Evolutionary conservation across 2,329 filamentous ascomycete species (phyloP).

Genomic region (Huntiella abstrusa): DNA sequence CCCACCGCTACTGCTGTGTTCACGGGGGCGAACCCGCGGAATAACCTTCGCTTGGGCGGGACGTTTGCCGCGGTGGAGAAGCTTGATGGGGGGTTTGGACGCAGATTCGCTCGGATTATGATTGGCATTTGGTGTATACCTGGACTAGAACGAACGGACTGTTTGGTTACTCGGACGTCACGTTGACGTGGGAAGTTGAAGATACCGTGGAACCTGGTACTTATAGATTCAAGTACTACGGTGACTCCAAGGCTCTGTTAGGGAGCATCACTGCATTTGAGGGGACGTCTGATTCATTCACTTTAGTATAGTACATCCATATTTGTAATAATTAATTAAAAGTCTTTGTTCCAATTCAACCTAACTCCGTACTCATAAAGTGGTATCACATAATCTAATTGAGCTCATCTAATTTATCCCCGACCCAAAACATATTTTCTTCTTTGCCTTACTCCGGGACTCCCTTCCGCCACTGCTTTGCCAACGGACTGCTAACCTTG

Average conservation of each 20-base stretch:
- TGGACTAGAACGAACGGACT: conserved; percentile 58
- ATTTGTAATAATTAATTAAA: not conserved
- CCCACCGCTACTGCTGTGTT: conserved; percentile 48
- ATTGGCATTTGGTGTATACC: conserved; percentile 65
- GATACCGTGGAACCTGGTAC: conserved; percentile 37
- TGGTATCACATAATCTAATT: not conserved
- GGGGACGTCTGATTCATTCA: conserved; percentile 33
- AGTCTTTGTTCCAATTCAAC: not conserved
- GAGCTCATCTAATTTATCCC: not conserved
- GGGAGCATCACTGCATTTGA: conserved; percentile 49
- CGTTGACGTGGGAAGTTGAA: conserved; percentile 49
- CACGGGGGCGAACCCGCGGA: conserved; percentile 72
- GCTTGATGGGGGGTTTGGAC: conserved; percentile 31
- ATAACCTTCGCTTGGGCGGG: conserved; percentile 58
- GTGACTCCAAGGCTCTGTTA: conserved; percentile 50
- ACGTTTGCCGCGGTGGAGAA: conserved; percentile 62
- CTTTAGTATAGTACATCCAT: not conserved
- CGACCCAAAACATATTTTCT: not conserved
- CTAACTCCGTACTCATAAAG: not conserved
- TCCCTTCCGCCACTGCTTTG: conserved; percentile 30
- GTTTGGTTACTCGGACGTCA: conserved; percentile 57
- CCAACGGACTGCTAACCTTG: conserved; percentile 53
- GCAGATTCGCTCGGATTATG: conserved; percentile 50
- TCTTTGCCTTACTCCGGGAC: not conserved
- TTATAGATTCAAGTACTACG: conserved; percentile 70